Evolutionary conservation across 2,329 filamentous ascomycete genomes (phyloP), one percentile per base, ranked within the genome.

Genomic region (Colletotrichum sp.): DNA sequence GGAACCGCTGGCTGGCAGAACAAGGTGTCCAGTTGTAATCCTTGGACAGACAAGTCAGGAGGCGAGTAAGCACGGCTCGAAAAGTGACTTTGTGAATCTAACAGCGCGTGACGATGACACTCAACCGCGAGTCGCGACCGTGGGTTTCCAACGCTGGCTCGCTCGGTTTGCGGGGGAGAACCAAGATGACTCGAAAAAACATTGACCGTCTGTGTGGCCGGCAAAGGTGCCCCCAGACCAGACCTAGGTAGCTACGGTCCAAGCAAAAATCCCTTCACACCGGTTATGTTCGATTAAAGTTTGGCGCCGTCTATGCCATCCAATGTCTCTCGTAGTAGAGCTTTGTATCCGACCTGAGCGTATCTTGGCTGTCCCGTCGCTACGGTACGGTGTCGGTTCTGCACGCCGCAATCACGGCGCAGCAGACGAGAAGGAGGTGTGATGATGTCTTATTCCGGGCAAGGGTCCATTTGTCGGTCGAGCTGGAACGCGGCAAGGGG

Each of bases 211-310:
- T 30, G 26, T 57, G 64, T 68, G 26, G 39, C 34, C 21, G 39
- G 57, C 63, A 28, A 34, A 26, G n/a, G 57, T 7, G 15, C 62
- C 39, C 44, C 55, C 52, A 55, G 24, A 24, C 62, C 36, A 55
- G 18, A 24, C 62, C 52, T n/a, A 21, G 39, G 39, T 44, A 44
- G 30, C 62, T 59, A 39, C 36, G 36, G 52, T 57, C 57, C 66
- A 44, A 63, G 44, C 73, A 73, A 76, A 73, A 73, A 57, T 65
- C 21, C 69, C 73, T 57, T 49, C 15, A 26, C 59, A 60, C 64
- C 28, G 70, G 34, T 59, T 59, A 73, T 68, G 73, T 73, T 76
- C 32, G 73, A 73, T 73, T 76, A 73, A 76, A 66, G 73, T 76
- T 76, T 73, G 73, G 64, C 70, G 70, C 44, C 44, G 73, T 72